phyloP scores from a whole-genome alignment of 2,329 filamentous ascomycete genomes.

The Penicillium sp. region DNA sequence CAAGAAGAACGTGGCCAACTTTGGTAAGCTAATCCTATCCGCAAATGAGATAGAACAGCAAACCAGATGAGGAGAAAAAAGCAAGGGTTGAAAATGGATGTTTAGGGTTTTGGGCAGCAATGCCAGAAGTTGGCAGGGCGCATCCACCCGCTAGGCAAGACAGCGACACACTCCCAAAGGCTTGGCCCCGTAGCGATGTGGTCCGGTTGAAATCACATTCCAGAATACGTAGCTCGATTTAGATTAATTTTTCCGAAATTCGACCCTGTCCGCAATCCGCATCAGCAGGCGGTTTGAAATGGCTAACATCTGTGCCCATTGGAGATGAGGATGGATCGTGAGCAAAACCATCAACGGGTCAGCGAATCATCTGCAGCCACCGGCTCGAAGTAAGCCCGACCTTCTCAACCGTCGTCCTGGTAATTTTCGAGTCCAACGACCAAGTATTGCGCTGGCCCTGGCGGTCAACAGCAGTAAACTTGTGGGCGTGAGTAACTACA shows the following conservation, averaged over 20 bases:
- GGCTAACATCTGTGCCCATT: constrained; percentile 8
- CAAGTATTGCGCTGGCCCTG: not conserved
- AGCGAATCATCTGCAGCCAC: constrained; percentile 8
- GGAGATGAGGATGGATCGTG: constrained; percentile 1
- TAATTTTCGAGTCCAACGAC: not conserved
- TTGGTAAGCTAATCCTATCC: constrained; percentile 26
- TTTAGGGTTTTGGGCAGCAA: constrained; percentile 33
- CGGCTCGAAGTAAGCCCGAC: not conserved
- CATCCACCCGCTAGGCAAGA: constrained; percentile 25
- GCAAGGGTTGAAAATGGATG: constrained; percentile 16
- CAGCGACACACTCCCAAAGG: constrained; percentile 18
- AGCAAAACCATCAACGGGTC: constrained; percentile 2
- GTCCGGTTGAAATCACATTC: constrained; percentile 15
- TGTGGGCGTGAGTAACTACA: not conserved
- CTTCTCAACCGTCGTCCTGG: not conserved
- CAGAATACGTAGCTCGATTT: constrained; percentile 6
- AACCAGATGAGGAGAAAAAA: constrained; percentile 21
- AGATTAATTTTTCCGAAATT: constrained; percentile 3
- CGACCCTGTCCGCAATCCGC: constrained; percentile 9
- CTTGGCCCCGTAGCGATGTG: constrained; percentile 21
- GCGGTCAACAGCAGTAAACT: constrained; percentile 3
- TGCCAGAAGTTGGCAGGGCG: constrained; percentile 26
- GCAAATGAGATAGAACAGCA: constrained; percentile 23
- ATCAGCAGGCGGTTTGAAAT: constrained; percentile 9
- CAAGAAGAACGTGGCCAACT: constrained; percentile 20